Evolutionary conservation across 352 stramenopile genomes (phyloP), one percentile per base, ranked within the genome.

Genomic region (Vaucheria bursata): DNA sequence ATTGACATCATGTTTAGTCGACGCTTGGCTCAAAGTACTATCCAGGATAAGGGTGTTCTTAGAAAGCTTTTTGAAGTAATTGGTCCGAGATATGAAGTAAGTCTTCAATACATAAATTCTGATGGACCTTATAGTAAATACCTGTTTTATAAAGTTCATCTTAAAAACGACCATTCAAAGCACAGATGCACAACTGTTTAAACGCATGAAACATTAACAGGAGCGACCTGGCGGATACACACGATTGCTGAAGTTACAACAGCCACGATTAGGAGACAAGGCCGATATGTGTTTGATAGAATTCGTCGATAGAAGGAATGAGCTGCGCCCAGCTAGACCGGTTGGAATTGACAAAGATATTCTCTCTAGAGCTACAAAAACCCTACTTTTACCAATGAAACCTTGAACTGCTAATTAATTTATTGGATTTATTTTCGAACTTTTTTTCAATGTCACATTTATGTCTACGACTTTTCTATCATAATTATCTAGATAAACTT

Each of bases 211-310:
- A 12, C 67, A 25, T 2, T 34, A 3, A n/a, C 4, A 59, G 49
- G 78, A 78, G 82, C 89, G 91, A 52, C 88, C 91, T 73, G 91
- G 95, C 12, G 95, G 95, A 69, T 98, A 98, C 88, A 98, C 94
- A 49, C 88, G 95, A 72, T 90, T 98, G 34, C 83, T 98, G 76
- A 97, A 98, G 87, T 53, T 94, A 4, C 88, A 89, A 35, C 90
- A 94, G 75, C 93, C 92, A 66, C 90, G 94, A 68, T 87, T 87
- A 74, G 93, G 94, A 69, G 94, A 98, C 82, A 94, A 94, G 73
- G 94, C 95, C 73, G 91, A 97, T 71, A 98, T 98, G 95, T 92
- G 93, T 8, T 83, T 98, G 29, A 97, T 98, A 86, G 95, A 98
- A 89, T 98, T 97, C 88, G 91, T 98, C 29, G 95, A 98, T 82